Percentiles rank a stretch among this genome's conserved stretches.
Evolutionary conservation across 257 asterid genomes (phyloP).

Genomic region (Capsicum chinense): DNA sequence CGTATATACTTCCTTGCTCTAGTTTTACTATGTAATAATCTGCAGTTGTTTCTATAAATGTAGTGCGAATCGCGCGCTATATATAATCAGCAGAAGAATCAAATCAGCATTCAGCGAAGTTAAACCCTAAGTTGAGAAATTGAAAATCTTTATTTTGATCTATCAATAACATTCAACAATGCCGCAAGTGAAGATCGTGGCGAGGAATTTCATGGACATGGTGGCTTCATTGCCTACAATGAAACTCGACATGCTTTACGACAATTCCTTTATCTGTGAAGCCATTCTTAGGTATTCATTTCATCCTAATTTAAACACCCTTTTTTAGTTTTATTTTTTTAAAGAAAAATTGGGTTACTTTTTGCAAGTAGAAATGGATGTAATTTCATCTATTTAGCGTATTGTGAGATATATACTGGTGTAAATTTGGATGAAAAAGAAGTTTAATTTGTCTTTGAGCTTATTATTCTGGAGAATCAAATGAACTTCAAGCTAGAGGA

Average conservation of each 20-base stretch:
- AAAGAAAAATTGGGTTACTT: too few species aligned
- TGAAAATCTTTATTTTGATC: neutral
- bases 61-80: neutral
- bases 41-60: neutral
- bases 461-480: neutral
- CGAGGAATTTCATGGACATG: constrained; percentile 97
- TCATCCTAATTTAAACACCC: neutral
- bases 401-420: neutral
- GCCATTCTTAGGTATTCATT: constrained; percentile 80
- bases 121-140: constrained; percentile 10
- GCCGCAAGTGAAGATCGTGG: constrained; percentile 95
- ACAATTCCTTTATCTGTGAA: constrained; percentile 87
- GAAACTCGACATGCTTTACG: constrained; percentile 89
- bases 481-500: neutral
- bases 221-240: constrained; percentile 94
- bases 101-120: neutral
- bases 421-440: neutral
- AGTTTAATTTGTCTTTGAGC: neutral
- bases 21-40: neutral
- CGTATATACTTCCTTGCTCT: too few species aligned
- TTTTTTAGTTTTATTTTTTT: neutral
- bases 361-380: neutral
- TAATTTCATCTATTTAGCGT: neutral
- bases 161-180: constrained; percentile 40
- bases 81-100: neutral